Conservation (phyloP, 306 rosid genomes). For the Prunus campanulata region DNA sequence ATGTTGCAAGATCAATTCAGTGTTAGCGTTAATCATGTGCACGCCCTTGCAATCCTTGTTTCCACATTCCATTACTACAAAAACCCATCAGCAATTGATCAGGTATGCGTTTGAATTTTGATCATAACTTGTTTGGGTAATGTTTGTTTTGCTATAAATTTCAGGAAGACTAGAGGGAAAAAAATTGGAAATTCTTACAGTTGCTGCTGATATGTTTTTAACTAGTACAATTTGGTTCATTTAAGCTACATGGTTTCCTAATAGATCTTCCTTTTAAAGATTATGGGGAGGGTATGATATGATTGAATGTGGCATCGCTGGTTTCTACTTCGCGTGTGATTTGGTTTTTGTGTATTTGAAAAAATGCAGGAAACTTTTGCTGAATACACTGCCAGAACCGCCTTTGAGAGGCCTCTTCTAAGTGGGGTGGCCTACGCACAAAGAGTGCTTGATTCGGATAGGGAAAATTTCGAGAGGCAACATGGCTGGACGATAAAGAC, state of each 20-base stretch:
- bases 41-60: constrained; percentile 94
- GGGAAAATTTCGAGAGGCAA: constrained; percentile 71
- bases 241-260: background rate
- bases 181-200: background rate
- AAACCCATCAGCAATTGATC: constrained; percentile 92
- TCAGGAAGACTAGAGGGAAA: background rate
- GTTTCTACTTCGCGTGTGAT: background rate
- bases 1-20: constrained; percentile 97
- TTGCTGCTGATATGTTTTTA: background rate
- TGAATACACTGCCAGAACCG: constrained; percentile 89
- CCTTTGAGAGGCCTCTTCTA: constrained; percentile 90
- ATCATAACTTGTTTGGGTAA: constrained; percentile 1
- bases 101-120: constrained; percentile 56
- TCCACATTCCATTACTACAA: constrained; percentile 91
- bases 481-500: constrained; percentile 95
- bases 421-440: constrained; percentile 98
- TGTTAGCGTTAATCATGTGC: constrained; percentile 97
- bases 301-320: background rate
- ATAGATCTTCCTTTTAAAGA: background rate
- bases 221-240: background rate
- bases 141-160: background rate
- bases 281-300: background rate
- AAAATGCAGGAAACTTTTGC: constrained; percentile 84
- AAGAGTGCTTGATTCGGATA: constrained; percentile 70
- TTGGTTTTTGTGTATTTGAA: constrained; percentile 6